A percentile compares a stretch with the other conserved stretches of the same genome.
phyloP scores from a whole-genome alignment of 495 filamentous ascomycete species.

The Penicillium coprophilum region DNA sequence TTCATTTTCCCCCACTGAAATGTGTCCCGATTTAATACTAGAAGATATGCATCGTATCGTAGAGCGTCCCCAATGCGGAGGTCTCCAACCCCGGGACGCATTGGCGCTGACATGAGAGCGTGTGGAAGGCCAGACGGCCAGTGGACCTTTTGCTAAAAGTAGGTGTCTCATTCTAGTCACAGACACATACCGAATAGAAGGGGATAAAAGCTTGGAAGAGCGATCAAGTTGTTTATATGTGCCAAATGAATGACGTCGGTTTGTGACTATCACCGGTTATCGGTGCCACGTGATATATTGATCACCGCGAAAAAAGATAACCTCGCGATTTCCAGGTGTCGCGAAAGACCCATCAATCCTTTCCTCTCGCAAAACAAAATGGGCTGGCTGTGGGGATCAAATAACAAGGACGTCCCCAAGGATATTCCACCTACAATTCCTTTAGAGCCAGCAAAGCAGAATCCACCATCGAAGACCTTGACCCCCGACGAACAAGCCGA shows the following conservation, averaged over 20 bases:
- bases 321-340: slow-evolving; percentile 3
- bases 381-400: slow-evolving; percentile 54
- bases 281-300: slow-evolving; percentile 3
- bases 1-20: slow-evolving; percentile 67
- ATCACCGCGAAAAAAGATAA: slow-evolving; percentile 12
- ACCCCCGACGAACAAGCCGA: slow-evolving; percentile 60
- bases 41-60: slow-evolving; percentile 22
- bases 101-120: slow-evolving; percentile 9
- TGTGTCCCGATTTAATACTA: slow-evolving; percentile 62
- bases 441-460: slow-evolving; percentile 15
- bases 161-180: slow-evolving; percentile 17
- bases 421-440: slow-evolving; percentile 21
- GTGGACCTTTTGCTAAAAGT: slow-evolving; percentile 5
- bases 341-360: neutral
- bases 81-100: slow-evolving; percentile 19
- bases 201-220: neutral
- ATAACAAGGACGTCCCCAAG: slow-evolving; percentile 25
- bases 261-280: slow-evolving; percentile 2
- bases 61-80: slow-evolving; percentile 17
- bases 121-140: slow-evolving; percentile 6
- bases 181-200: slow-evolving; percentile 6
- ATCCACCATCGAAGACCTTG: slow-evolving; percentile 39
- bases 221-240: slow-evolving; percentile 9
- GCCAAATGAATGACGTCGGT: slow-evolving; percentile 18
- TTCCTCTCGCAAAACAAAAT: slow-evolving; percentile 27